phyloP scores from a whole-genome alignment of 306 rosid species.

The Vicia sativa region DNA sequence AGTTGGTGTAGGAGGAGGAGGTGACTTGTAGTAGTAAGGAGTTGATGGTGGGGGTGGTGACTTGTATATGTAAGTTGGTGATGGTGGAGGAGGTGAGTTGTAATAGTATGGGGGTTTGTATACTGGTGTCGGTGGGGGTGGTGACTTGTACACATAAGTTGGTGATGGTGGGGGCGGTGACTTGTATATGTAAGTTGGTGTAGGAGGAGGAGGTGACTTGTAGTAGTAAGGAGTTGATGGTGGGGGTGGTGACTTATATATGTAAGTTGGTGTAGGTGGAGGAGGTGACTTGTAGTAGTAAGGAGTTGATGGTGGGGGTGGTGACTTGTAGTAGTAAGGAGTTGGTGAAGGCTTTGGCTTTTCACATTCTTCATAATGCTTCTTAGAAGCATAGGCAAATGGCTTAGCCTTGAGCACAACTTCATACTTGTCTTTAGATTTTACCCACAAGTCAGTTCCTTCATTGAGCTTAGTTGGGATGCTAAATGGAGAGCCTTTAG shows the following conservation, averaged over 20 bases:
- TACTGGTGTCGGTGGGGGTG: slow-evolving; percentile 41
- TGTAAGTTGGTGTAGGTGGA: slow-evolving; percentile 21
- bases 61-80: slow-evolving; percentile 17
- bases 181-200: background rate
- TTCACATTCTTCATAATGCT: slow-evolving; percentile 61
- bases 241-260: slow-evolving; percentile 48
- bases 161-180: slow-evolving; percentile 40
- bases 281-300: slow-evolving; percentile 43
- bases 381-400: slow-evolving; percentile 87
- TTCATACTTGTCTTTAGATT: slow-evolving; percentile 71
- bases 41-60: slow-evolving; percentile 48
- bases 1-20: slow-evolving; percentile 23
- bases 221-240: slow-evolving; percentile 35
- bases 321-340: slow-evolving; percentile 60
- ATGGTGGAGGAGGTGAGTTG: slow-evolving; percentile 57
- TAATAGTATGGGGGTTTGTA: slow-evolving; percentile 38
- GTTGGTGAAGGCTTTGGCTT: slow-evolving; percentile 67
- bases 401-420: slow-evolving; percentile 75
- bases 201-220: slow-evolving; percentile 45
- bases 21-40: background rate
- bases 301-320: too few relatives aligned
- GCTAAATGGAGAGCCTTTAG: slow-evolving; percentile 72
- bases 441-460: slow-evolving; percentile 66
- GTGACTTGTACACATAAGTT: slow-evolving; percentile 16
- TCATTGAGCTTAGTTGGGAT: slow-evolving; percentile 65